These are phyloP conservation scores for Apiospora hydei DNA, from an alignment of 2,329 filamentous ascomycete genomes.

Conservation along the genomic window DNA sequence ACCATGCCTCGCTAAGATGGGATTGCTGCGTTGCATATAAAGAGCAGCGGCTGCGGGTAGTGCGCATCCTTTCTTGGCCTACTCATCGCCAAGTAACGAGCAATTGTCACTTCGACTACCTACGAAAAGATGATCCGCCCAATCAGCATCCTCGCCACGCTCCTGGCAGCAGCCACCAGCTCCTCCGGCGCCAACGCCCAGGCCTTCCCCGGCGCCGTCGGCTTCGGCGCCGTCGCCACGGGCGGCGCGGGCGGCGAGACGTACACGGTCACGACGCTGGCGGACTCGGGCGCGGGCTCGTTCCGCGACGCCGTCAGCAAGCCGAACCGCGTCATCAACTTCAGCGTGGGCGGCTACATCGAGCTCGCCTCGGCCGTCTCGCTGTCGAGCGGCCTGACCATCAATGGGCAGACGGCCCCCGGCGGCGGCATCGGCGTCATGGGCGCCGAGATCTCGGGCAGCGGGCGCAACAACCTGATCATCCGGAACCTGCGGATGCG, in stretches of 20 bases:
- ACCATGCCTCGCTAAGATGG: not conserved
- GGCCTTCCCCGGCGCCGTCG: slow-evolving; percentile 56
- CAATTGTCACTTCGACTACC: not conserved
- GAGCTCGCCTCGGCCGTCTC: slow-evolving; percentile 51
- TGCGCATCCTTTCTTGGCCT: slow-evolving; percentile 10
- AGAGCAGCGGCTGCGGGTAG: not conserved
- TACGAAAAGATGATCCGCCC: not conserved
- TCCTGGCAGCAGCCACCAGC: not conserved
- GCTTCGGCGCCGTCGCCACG: slow-evolving; percentile 53
- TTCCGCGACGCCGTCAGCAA: slow-evolving; percentile 55
- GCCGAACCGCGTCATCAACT: slow-evolving; percentile 52
- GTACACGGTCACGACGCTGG: slow-evolving; percentile 53
- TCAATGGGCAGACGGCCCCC: slow-evolving; percentile 56
- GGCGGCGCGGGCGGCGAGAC: slow-evolving; percentile 52
- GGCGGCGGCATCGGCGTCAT: slow-evolving; percentile 43
- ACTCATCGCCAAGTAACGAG: not conserved
- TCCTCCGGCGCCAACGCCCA: not conserved
- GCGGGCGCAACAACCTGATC: slow-evolving; percentile 39
- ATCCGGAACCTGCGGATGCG: slow-evolving; percentile 52
- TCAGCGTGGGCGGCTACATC: slow-evolving; percentile 54
- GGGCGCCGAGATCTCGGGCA: slow-evolving; percentile 36
- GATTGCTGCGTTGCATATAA: not conserved
- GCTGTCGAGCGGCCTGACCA: slow-evolving; percentile 50
- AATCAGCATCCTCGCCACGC: not conserved
- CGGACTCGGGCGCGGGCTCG: slow-evolving; percentile 53